These are phyloP conservation scores for Pseudocercospora fijiensis DNA, from an alignment of 2,329 filamentous ascomycete species.

Conservation along the genomic window DNA sequence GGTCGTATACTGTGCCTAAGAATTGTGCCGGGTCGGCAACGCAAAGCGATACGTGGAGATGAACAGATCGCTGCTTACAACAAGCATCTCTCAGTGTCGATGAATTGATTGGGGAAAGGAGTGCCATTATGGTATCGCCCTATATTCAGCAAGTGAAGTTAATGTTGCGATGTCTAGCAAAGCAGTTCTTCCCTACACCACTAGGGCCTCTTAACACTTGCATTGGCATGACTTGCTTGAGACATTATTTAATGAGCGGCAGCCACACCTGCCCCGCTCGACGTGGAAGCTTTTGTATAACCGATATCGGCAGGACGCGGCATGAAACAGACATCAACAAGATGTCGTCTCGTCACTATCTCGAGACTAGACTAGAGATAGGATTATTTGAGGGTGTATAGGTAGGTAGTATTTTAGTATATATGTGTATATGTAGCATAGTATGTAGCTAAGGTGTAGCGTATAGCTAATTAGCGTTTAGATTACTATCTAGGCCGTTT, in stretches of 20 bases:
- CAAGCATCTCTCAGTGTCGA: background rate
- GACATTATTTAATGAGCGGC: background rate
- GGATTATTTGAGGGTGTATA: too few relatives aligned
- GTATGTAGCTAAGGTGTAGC: too few relatives aligned
- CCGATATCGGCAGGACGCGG: background rate
- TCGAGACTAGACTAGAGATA: too few relatives aligned
- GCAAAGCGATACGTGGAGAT: slow-evolving; percentile 30
- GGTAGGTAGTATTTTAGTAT: too few relatives aligned
- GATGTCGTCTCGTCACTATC: background rate
- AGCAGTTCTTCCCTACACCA: background rate
- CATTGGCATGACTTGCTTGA: background rate
- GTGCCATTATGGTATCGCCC: background rate
- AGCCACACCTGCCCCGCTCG: background rate
- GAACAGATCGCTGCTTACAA: background rate
- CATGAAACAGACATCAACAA: background rate
- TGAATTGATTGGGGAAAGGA: background rate
- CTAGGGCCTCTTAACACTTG: background rate
- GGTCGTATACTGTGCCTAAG: slow-evolving; percentile 21
- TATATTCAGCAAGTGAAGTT: background rate
- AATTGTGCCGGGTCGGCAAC: slow-evolving; percentile 26
- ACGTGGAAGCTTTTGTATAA: background rate
- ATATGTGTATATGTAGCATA: too few relatives aligned
- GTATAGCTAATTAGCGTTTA: too few relatives aligned
- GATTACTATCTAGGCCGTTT: too few relatives aligned
- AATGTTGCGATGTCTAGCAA: background rate